A percentile compares a stretch with the other conserved stretches of the same genome.
Evolutionary conservation across 108 stramenopile species (phyloP).

Genomic region (Cyclostephanos invisitatus): DNA sequence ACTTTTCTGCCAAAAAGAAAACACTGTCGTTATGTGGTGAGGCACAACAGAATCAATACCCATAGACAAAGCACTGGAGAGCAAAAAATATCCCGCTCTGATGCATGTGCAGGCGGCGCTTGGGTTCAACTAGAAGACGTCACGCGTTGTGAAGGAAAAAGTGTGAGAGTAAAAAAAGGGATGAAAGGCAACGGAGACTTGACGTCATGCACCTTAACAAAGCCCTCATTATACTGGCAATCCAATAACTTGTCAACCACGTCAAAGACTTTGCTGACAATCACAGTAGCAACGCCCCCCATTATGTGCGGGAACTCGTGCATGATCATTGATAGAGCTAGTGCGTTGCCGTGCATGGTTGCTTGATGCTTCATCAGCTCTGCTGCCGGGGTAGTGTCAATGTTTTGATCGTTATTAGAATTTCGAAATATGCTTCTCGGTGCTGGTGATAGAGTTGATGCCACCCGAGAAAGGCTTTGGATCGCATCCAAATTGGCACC

Average conservation of each 20-base stretch:
- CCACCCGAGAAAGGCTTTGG: constrained; percentile 18
- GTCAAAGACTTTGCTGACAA: constrained; percentile 57
- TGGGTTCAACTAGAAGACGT: constrained; percentile 43
- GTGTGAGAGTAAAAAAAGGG: background rate
- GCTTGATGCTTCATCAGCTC: constrained; percentile 56
- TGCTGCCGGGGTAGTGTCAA: constrained; percentile 9
- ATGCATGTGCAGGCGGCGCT: constrained; percentile 74
- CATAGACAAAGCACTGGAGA: constrained; percentile 70
- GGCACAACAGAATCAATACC: constrained; percentile 61
- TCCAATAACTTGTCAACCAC: constrained; percentile 65
- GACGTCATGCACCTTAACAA: constrained; percentile 41
- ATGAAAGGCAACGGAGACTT: background rate
- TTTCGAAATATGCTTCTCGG: constrained; percentile 33
- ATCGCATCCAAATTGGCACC: constrained; percentile 45
- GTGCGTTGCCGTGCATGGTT: constrained; percentile 73
- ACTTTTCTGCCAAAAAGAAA: constrained; percentile 70
- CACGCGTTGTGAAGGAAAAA: background rate
- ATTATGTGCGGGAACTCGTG: constrained; percentile 67
- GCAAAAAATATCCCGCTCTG: constrained; percentile 71
- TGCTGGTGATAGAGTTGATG: constrained; percentile 16
- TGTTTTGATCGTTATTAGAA: constrained; percentile 5
- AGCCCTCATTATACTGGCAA: constrained; percentile 58
- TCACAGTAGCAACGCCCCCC: constrained; percentile 65
- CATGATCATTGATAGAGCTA: constrained; percentile 69
- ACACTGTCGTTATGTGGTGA: constrained; percentile 63